These are phyloP conservation scores for Suillus decipiens DNA, from an alignment of 768 basidiomycete species.

Conservation along the genomic window DNA sequence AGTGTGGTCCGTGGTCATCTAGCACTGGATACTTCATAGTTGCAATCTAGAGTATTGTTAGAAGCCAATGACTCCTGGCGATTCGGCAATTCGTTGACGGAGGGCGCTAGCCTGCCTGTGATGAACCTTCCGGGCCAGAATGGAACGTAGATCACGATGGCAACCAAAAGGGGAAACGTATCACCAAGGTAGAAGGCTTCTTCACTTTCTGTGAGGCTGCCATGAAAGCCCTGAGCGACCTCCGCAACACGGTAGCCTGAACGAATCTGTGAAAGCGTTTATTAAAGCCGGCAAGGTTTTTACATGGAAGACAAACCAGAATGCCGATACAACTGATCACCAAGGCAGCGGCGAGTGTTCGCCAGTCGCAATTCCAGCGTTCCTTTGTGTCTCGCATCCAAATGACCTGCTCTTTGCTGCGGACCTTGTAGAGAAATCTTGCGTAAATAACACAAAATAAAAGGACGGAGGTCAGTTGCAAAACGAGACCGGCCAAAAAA, in stretches of 20 bases:
- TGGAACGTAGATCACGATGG: conserved; percentile 52
- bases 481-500: conserved; percentile 56
- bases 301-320: conserved; percentile 43
- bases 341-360: conserved; percentile 51
- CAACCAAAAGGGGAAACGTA: conserved; percentile 64
- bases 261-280: conserved; percentile 48
- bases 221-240: conserved; percentile 61
- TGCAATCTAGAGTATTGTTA: background rate
- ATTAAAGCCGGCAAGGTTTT: background rate
- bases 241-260: conserved; percentile 64
- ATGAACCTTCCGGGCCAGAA: conserved; percentile 72
- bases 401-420: conserved; percentile 37
- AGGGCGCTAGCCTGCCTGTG: background rate
- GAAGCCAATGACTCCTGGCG: background rate
- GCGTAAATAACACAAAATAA: conserved; percentile 48
- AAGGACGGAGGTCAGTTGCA: conserved; percentile 56
- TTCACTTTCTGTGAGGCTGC: conserved; percentile 58
- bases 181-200: conserved; percentile 67
- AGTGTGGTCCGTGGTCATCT: background rate
- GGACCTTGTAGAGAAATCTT: conserved; percentile 52
- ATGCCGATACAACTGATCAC: conserved; percentile 62
- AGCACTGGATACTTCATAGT: background rate
- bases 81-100: background rate
- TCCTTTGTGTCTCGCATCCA: conserved; percentile 42
- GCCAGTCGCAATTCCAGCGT: conserved; percentile 60